Percentiles rank a stretch among this genome's conserved stretches.
Conservation (phyloP, 2,329 filamentous ascomycete genomes). For the Geosmithia morbida region DNA sequence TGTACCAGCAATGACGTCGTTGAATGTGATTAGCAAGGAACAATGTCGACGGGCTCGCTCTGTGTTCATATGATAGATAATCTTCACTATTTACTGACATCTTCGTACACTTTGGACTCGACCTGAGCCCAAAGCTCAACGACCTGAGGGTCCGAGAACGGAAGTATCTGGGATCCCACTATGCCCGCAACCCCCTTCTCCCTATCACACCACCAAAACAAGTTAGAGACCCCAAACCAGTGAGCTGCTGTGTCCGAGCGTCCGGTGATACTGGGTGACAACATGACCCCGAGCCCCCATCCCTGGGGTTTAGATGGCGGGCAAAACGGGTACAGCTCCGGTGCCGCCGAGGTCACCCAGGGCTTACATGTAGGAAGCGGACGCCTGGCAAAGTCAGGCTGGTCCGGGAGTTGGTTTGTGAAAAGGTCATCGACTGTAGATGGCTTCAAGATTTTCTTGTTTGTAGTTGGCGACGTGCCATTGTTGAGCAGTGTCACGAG, state of each 20-base stretch:
- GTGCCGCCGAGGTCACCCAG: slow-evolving; percentile 22
- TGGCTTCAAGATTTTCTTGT: slow-evolving; percentile 31
- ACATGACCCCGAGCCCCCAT: slow-evolving; percentile 41
- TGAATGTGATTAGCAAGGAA: no score
- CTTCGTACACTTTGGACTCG: no score
- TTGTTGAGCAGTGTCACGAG: no score
- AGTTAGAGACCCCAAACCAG: slow-evolving; percentile 41
- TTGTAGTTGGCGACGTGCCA: no score
- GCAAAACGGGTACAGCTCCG: slow-evolving; percentile 29
- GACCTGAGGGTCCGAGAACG: slow-evolving; percentile 17
- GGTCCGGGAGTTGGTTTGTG: slow-evolving; percentile 38
- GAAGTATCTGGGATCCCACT: slow-evolving; percentile 26
- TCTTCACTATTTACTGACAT: no score
- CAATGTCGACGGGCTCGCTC: no score
- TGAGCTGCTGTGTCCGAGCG: slow-evolving; percentile 28
- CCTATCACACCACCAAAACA: slow-evolving; percentile 43
- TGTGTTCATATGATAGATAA: no score
- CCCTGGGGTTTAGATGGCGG: slow-evolving; percentile 33
- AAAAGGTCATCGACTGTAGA: slow-evolving; percentile 46
- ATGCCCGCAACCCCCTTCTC: slow-evolving; percentile 37
- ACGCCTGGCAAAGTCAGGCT: slow-evolving; percentile 30
- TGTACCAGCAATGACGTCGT: no score
- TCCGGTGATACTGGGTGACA: slow-evolving; percentile 28
- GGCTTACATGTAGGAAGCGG: slow-evolving; percentile 24
- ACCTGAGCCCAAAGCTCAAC: no score